Percentiles rank a stretch among this genome's conserved stretches.
Conservation (phyloP, 2,329 filamentous ascomycete species). For the Aspergillus clavatus region DNA sequence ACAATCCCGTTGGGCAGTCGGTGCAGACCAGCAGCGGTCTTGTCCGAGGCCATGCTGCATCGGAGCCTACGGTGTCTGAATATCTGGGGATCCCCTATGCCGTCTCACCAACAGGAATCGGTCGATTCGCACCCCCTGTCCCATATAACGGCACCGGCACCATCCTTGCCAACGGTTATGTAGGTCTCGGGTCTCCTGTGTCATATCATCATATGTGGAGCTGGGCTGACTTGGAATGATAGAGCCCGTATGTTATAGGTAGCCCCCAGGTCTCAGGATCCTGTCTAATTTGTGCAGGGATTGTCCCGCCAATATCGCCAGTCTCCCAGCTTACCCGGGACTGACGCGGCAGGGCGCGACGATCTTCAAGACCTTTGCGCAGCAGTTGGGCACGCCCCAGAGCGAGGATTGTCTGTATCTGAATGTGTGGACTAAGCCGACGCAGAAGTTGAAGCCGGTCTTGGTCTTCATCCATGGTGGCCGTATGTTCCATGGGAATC, state of each 20-base stretch:
- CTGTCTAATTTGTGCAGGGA: conserved; percentile 13
- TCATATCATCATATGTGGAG: neutral
- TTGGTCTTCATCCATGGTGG: conserved; percentile 42
- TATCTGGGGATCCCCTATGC: conserved; percentile 29
- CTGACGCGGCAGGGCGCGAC: conserved; percentile 16
- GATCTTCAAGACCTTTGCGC: conserved; percentile 20
- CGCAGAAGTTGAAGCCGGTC: conserved; percentile 30
- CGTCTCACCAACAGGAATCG: conserved; percentile 20
- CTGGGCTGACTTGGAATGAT: neutral
- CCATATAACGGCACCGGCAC: conserved; percentile 10
- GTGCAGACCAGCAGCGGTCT: conserved; percentile 22
- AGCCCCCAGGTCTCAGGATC: neutral
- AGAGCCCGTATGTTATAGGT: conserved; percentile 14
- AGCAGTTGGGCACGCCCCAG: conserved; percentile 22
- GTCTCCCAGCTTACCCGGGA: conserved; percentile 17
- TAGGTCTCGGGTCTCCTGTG: too few relatives aligned
- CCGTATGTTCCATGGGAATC: conserved; percentile 25
- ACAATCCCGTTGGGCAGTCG: conserved; percentile 1
- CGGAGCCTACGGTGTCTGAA: conserved; percentile 16
- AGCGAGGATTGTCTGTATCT: conserved; percentile 35
- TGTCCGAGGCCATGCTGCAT: conserved; percentile 18
- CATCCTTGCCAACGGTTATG: conserved; percentile 11
- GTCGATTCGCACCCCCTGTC: conserved; percentile 25
- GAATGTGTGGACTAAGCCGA: conserved; percentile 29
- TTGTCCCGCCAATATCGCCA: conserved; percentile 18